Percentiles rank a stretch among this genome's conserved stretches.
phyloP scores from a whole-genome alignment of 1,139 yeast genomes.

The Blastobotrys elegans region DNA sequence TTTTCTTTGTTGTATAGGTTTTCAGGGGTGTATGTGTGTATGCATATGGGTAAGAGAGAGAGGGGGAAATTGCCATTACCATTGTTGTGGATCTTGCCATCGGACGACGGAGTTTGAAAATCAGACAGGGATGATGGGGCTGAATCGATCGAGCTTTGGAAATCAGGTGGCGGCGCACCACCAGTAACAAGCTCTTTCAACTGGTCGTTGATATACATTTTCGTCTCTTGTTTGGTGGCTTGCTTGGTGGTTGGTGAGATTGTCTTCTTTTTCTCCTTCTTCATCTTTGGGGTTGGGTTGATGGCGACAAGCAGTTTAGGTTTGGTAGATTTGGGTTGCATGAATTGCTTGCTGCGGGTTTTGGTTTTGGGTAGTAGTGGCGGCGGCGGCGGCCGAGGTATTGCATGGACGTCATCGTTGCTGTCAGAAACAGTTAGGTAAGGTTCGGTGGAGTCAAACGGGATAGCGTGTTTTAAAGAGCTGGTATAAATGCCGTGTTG shows the following conservation, averaged over 20 bases:
- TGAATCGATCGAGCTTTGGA: not conserved
- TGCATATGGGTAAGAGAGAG: too few species aligned
- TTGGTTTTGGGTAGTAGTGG: too few species aligned
- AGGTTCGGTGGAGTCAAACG: too few species aligned
- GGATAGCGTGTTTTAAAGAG: too few species aligned
- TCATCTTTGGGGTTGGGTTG: too few species aligned
- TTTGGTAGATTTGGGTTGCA: not conserved
- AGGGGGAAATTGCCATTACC: not conserved
- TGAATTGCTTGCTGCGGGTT: not conserved
- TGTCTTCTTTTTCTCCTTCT: not conserved
- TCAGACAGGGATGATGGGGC: conserved; percentile 10
- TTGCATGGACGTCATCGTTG: too few species aligned
- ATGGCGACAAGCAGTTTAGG: not conserved
- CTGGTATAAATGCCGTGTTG: too few species aligned
- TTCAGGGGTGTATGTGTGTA: too few species aligned
- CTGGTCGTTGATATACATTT: not conserved
- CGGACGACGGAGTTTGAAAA: conserved; percentile 4
- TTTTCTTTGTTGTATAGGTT: too few species aligned
- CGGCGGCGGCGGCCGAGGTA: too few species aligned
- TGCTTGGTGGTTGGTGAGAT: not conserved
- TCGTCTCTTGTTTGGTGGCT: not conserved
- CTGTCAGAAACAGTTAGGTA: too few species aligned
- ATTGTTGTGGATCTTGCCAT: not conserved
- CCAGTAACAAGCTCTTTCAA: not conserved
- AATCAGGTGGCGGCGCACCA: too few species aligned